Base-by-base conservation (phyloP, 352 stramenopile species). In the Globisporangium paroecandrum region DNA sequence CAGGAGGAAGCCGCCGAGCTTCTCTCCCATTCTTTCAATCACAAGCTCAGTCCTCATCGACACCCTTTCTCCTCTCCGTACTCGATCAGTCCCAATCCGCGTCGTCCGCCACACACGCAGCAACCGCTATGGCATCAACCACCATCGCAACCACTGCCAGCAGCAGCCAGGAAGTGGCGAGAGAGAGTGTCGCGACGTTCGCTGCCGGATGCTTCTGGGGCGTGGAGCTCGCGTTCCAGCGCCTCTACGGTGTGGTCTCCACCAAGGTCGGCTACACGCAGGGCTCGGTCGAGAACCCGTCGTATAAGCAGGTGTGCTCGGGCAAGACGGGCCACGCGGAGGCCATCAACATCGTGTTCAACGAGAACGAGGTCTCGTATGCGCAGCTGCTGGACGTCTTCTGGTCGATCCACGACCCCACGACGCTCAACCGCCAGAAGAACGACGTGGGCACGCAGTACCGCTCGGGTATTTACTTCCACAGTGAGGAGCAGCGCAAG, bases 151-250 rank as follows among this genome's bases (percentile, higher is more conserved):
- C 20, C 27, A 51, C 2, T n/a, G 18, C 3, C 20, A 62, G n/a
- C 34, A 66, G 15, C 49, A 59, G 61, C 29, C 47, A 66, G 13
- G 62, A 66, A 8, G 64, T 55, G 1, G 22, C 25, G 6, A 10
- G 25, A 4, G 56, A 67, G 49, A 74, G 69, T 55, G 75, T 96
- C 25, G 95, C 95, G 20, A 99, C 96, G 6, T 99, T 99, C 81
- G 97, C 95, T 5, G 93, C 94, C 54, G 97, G 97, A 29, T 99
- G 97, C 77, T 99, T 99, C 79, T 99, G 97, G 97, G 96, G 97
- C 58, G 83, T 98, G 32, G 93, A 99, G 79, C 74, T 99, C 34
- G 93, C 92, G 8, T 99, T 98, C 79, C 94, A 99, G 78, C 87
- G 97, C 58, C 74, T 98, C 22, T 81, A 85, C 5, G 97, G 97